Percentiles rank a stretch among this genome's conserved stretches.
Evolutionary conservation across 2,329 filamentous ascomycete species (phyloP).

Genomic region (Alternaria gansuensis): DNA sequence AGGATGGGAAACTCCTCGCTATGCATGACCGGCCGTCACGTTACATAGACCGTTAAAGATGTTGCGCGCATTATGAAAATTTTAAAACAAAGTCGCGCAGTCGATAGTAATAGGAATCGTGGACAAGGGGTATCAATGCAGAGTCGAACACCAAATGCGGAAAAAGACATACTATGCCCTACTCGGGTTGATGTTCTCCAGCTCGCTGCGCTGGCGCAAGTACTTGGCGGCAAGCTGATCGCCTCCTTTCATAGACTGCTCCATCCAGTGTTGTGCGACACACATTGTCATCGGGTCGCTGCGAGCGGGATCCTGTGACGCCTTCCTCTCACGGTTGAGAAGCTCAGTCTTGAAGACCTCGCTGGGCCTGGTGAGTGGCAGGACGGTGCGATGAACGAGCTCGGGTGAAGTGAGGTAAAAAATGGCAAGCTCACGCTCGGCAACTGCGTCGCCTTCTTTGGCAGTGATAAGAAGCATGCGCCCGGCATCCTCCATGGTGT

Average conservation of each 20-base stretch:
- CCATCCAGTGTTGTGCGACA: slow-evolving; percentile 97
- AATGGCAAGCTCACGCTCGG: slow-evolving; percentile 90
- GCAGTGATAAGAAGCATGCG: slow-evolving; percentile 93
- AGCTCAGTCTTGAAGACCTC: slow-evolving; percentile 92
- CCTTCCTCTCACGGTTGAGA: slow-evolving; percentile 70
- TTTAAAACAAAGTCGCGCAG: slow-evolving; percentile 7
- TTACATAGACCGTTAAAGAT: slow-evolving; percentile 16
- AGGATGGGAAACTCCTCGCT: slow-evolving; percentile 22
- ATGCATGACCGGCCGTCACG: slow-evolving; percentile 20
- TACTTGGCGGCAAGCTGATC: slow-evolving; percentile 86
- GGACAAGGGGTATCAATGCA: slow-evolving; percentile 22
- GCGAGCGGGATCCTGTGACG: slow-evolving; percentile 66
- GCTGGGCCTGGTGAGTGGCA: slow-evolving; percentile 82
- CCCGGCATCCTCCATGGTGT: slow-evolving; percentile 81
- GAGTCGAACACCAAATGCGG: slow-evolving; percentile 25
- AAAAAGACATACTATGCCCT: slow-evolving; percentile 32
- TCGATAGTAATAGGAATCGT: slow-evolving; percentile 5
- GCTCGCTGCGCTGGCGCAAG: slow-evolving; percentile 74
- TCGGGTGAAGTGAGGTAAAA: slow-evolving; percentile 94
- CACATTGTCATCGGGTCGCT: slow-evolving; percentile 91
- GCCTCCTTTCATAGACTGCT: slow-evolving; percentile 82
- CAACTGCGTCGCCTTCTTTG: slow-evolving; percentile 86
- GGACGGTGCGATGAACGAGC: slow-evolving; percentile 77
- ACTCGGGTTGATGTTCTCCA: slow-evolving; percentile 64
- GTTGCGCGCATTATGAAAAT: slow-evolving; percentile 18